A percentile compares a stretch with the other conserved stretches of the same genome.
Evolutionary conservation across 73 alveolate species (phyloP).

Genomic region (Paramecium pentaurelia): DNA sequence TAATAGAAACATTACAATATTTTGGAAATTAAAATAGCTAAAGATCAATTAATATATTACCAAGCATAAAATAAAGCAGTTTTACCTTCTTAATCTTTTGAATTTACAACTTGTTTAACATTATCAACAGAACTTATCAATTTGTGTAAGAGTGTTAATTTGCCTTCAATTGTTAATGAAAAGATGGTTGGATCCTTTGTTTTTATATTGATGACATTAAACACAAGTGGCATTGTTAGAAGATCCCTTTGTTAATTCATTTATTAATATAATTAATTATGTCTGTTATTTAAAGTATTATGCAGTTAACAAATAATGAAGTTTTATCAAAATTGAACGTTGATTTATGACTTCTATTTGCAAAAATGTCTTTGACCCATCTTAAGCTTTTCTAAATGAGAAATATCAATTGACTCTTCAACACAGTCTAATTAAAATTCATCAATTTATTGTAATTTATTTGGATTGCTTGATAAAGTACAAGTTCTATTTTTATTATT

Average conservation of each 20-base stretch:
- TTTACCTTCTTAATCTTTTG: conserved; percentile 60
- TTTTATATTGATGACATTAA: conserved; percentile 1
- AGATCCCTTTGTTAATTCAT: conserved; percentile 25
- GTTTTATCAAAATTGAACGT: neutral
- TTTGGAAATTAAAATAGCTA: conserved; percentile 56
- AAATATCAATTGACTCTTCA: neutral
- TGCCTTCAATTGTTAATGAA: conserved; percentile 4
- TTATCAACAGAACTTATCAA: neutral
- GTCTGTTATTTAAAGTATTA: neutral
- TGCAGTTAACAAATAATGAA: neutral
- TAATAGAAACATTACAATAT: conserved; percentile 49
- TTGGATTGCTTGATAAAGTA: neutral
- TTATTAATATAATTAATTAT: neutral
- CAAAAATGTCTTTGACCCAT: neutral
- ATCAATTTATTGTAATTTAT: neutral
- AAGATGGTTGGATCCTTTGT: neutral
- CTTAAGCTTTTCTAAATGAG: neutral
- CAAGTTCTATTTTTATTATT: neutral
- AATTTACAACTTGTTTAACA: conserved; percentile 18
- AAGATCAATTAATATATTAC: neutral
- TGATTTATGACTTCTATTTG: neutral
- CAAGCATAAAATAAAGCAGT: conserved; percentile 63
- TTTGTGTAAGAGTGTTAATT: neutral
- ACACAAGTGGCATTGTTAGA: neutral
- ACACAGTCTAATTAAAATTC: neutral